These are phyloP conservation scores for Ceratonia siliqua DNA, from an alignment of 306 rosid species.

Conservation along the genomic window DNA sequence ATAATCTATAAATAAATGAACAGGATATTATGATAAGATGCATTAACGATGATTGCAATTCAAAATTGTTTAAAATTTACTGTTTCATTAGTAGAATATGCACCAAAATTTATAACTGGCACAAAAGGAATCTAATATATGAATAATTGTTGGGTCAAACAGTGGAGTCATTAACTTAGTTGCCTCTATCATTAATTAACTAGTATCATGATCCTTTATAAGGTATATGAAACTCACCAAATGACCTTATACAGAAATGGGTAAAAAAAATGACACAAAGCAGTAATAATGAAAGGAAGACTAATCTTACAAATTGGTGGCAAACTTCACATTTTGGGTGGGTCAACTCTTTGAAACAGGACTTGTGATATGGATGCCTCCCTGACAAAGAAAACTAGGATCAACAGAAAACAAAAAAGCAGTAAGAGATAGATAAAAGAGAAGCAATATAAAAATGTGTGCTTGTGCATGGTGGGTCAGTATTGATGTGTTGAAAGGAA, in stretches of 20 bases:
- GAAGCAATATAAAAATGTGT: neutral
- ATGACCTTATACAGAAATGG: slow-evolving; percentile 9
- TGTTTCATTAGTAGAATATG: neutral
- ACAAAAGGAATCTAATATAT: neutral
- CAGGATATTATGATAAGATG: neutral
- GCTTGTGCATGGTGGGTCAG: too few relatives aligned
- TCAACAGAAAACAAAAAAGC: slow-evolving; percentile 48
- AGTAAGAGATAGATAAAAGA: slow-evolving; percentile 53
- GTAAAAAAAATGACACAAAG: neutral
- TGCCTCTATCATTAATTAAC: neutral
- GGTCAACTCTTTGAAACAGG: slow-evolving; percentile 83
- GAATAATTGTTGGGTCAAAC: neutral
- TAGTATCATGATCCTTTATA: neutral
- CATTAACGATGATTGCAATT: neutral
- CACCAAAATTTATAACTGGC: neutral
- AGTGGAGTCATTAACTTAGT: neutral
- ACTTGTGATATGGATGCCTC: slow-evolving; percentile 90
- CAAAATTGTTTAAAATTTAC: neutral
- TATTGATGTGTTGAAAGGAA: slow-evolving; percentile 1
- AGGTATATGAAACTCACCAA: neutral
- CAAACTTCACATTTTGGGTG: slow-evolving; percentile 99
- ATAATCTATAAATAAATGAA: neutral
- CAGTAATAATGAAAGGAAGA: slow-evolving; percentile 17
- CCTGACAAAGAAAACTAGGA: slow-evolving; percentile 93
- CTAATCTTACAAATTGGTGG: slow-evolving; percentile 79